Evolutionary conservation across 2,329 filamentous ascomycete species (phyloP).

Genomic region (Epichloe glyceriae): DNA sequence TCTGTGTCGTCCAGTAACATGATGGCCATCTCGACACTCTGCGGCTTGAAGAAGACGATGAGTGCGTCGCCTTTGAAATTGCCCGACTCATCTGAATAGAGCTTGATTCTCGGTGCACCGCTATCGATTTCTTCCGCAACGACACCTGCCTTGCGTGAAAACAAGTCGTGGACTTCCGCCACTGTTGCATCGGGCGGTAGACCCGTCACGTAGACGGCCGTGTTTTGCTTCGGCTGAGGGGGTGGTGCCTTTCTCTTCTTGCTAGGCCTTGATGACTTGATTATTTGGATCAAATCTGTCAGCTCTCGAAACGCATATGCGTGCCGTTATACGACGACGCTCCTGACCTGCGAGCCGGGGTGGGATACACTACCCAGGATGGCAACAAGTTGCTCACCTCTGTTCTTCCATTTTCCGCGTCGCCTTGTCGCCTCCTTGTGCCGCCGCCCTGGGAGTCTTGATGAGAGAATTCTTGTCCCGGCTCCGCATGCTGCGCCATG

Average conservation of each 20-base stretch:
- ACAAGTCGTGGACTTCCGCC: slow-evolving; percentile 70
- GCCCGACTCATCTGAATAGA: slow-evolving; percentile 72
- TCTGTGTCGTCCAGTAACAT: slow-evolving; percentile 70
- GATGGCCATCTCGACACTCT: slow-evolving; percentile 79
- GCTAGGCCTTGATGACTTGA: slow-evolving; percentile 19
- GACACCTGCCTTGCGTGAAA: slow-evolving; percentile 74
- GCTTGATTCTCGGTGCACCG: slow-evolving; percentile 77
- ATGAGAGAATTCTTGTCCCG: background rate
- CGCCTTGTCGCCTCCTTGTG: slow-evolving; percentile 31
- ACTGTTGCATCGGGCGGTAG: slow-evolving; percentile 68
- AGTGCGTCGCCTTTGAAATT: slow-evolving; percentile 89
- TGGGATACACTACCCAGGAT: background rate
- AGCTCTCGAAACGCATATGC: background rate
- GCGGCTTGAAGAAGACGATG: slow-evolving; percentile 87
- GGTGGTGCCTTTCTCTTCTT: slow-evolving; percentile 34
- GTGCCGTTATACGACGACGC: too few species aligned
- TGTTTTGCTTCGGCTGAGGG: slow-evolving; percentile 54
- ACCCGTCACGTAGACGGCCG: slow-evolving; percentile 82
- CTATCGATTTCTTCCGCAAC: slow-evolving; percentile 91
- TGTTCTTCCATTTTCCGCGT: slow-evolving; percentile 21
- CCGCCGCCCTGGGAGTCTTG: slow-evolving; percentile 3
- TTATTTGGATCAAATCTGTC: background rate
- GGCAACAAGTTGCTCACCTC: slow-evolving; percentile 26
- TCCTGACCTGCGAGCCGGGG: too few species aligned
- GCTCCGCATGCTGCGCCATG: background rate